Conservation (phyloP, 768 basidiomycete genomes). For the button mushroom (Agaricus bisporus) region DNA sequence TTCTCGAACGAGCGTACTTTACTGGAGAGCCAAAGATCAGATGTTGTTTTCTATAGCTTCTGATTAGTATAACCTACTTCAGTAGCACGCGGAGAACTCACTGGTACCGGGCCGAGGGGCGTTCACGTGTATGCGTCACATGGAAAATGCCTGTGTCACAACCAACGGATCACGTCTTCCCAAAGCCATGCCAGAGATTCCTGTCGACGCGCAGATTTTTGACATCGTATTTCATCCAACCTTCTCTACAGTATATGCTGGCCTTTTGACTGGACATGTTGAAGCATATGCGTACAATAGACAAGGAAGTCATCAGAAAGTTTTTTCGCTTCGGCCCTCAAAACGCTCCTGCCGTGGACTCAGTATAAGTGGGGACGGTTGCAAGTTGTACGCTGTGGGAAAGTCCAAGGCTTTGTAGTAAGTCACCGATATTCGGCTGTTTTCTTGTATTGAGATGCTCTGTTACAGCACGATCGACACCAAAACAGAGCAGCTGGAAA, state of each 20-base stretch:
- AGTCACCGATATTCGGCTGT: conserved; percentile 22
- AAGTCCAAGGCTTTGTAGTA: conserved; percentile 79
- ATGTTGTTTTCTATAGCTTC: too few species aligned
- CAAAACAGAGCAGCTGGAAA: conserved; percentile 43
- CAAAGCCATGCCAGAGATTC: conserved; percentile 50
- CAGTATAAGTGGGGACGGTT: conserved; percentile 61
- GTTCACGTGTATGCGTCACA: not conserved
- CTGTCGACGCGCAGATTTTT: conserved; percentile 75
- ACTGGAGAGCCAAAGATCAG: too few species aligned
- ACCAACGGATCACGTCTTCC: not conserved
- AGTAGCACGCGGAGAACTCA: too few species aligned
- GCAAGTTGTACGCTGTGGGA: conserved; percentile 68
- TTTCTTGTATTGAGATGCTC: conserved; percentile 4
- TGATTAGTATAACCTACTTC: too few species aligned
- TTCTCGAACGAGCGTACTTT: too few species aligned
- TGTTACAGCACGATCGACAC: conserved; percentile 61
- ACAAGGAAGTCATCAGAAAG: conserved; percentile 47
- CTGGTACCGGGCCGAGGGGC: too few species aligned
- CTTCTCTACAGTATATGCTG: conserved; percentile 63
- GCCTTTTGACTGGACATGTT: conserved; percentile 76
- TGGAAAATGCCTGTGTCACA: not conserved
- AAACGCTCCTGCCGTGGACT: conserved; percentile 82
- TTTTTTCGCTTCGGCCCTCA: conserved; percentile 65
- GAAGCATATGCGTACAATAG: conserved; percentile 80
- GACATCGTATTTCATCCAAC: conserved; percentile 86